Conservation (phyloP, 495 filamentous ascomycete genomes). For the Aspergillus coremiiformis region DNA sequence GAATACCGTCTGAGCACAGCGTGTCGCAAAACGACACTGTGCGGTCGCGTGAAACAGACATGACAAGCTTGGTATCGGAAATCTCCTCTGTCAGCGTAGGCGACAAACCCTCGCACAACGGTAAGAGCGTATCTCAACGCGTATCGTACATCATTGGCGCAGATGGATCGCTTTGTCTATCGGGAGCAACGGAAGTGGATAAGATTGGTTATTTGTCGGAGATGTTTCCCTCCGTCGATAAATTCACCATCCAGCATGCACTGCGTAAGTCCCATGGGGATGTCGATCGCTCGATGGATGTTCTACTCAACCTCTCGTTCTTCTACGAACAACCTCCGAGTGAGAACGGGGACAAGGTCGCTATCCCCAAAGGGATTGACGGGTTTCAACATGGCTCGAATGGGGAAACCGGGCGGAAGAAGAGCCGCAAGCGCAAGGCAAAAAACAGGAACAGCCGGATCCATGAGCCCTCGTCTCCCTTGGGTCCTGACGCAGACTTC, state of each 20-base stretch:
- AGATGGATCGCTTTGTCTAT: slow-evolving; percentile 32
- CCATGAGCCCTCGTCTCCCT: slow-evolving; percentile 7
- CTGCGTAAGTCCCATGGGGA: slow-evolving; percentile 59
- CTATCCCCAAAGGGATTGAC: slow-evolving; percentile 65
- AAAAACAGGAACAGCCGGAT: slow-evolving; percentile 19
- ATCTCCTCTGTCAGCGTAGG: slow-evolving; percentile 16
- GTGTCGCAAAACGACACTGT: slow-evolving; percentile 20
- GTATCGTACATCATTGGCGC: slow-evolving; percentile 26
- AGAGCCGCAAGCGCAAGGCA: slow-evolving; percentile 38
- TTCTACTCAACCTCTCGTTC: slow-evolving; percentile 67
- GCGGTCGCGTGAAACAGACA: slow-evolving; percentile 37
- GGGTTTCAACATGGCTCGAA: slow-evolving; percentile 55
- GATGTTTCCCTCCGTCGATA: slow-evolving; percentile 63
- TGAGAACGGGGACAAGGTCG: slow-evolving; percentile 31
- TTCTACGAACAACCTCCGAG: slow-evolving; percentile 49
- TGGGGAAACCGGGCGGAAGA: slow-evolving; percentile 25
- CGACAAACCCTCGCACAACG: slow-evolving; percentile 14
- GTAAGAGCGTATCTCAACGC: slow-evolving; percentile 9
- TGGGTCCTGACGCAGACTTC: slow-evolving; percentile 7
- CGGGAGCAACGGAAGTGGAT: slow-evolving; percentile 46
- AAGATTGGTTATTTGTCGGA: slow-evolving; percentile 49
- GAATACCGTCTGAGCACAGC: slow-evolving; percentile 16
- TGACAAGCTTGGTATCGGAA: slow-evolving; percentile 33
- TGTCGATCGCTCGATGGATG: slow-evolving; percentile 65
- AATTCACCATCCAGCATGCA: slow-evolving; percentile 54